Evolutionary conservation across 306 rosid genomes (phyloP).

Genomic region (Casuarina equisetifolia): DNA sequence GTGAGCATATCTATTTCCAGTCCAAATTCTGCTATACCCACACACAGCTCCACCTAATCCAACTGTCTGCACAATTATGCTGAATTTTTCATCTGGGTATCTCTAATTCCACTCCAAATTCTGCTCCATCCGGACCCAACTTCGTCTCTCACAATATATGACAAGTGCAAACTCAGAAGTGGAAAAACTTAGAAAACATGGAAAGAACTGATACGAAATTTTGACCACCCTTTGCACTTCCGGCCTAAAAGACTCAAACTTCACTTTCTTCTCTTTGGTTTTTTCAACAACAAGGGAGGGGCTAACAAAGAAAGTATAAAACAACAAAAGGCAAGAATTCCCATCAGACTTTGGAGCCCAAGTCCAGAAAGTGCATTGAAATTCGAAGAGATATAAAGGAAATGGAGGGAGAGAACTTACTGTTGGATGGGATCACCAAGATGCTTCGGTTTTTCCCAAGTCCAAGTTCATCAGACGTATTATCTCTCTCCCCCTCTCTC

Average conservation of each 20-base stretch:
- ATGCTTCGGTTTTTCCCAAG: conserved; percentile 34
- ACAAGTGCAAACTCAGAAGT: background rate
- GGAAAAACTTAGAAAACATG: background rate
- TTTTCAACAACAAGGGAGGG: conserved; percentile 28
- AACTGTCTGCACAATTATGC: conserved; percentile 12
- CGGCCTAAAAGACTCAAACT: conserved; percentile 29
- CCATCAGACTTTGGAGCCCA: conserved; percentile 19
- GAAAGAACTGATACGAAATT: background rate
- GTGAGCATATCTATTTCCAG: conserved; percentile 7
- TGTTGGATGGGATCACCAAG: conserved; percentile 14
- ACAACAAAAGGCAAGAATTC: background rate
- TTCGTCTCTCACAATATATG: background rate
- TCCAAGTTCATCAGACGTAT: conserved; percentile 44
- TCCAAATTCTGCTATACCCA: conserved; percentile 8
- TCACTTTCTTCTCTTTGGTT: background rate
- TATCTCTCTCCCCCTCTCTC: conserved; percentile 28
- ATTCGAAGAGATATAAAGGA: conserved; percentile 10
- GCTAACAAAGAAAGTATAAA: conserved; percentile 1
- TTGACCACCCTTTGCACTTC: conserved; percentile 9
- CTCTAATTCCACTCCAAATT: background rate
- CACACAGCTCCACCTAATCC: conserved; percentile 12
- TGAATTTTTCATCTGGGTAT: conserved; percentile 24
- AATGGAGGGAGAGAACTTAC: conserved; percentile 34
- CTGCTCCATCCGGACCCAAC: background rate
- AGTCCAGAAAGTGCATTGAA: conserved; percentile 4